Percentiles rank a stretch among this genome's conserved stretches.
phyloP scores from a whole-genome alignment of 768 basidiomycete species.

The Leccinum sublutescens region DNA sequence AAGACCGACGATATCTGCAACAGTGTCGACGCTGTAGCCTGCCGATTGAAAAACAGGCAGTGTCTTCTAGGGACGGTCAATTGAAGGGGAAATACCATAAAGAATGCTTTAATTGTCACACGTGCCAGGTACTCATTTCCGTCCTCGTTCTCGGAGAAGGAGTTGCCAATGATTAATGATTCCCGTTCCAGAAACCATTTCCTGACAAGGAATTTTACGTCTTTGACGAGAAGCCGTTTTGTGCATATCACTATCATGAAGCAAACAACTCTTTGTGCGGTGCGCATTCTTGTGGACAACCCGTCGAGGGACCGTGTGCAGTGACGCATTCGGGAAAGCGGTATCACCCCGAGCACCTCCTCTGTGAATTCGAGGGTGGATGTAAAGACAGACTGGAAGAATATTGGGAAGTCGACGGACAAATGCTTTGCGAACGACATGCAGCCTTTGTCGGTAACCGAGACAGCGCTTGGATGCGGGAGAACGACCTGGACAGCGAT shows the following conservation, averaged over 20 bases:
- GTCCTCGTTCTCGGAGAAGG: background rate
- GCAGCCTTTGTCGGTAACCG: constrained; percentile 38
- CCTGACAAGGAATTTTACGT: constrained; percentile 93
- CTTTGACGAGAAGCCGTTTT: constrained; percentile 84
- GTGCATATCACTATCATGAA: constrained; percentile 92
- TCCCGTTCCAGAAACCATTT: constrained; percentile 69
- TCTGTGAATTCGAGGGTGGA: constrained; percentile 65
- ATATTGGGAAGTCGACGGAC: constrained; percentile 87
- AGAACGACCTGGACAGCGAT: constrained; percentile 9
- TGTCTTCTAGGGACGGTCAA: constrained; percentile 90
- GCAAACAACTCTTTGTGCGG: constrained; percentile 88
- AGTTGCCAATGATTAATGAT: constrained; percentile 8
- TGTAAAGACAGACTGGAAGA: constrained; percentile 65
- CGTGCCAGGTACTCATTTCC: constrained; percentile 60
- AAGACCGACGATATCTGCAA: constrained; percentile 2
- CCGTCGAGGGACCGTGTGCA: constrained; percentile 92
- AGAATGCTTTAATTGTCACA: constrained; percentile 86
- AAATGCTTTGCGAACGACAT: constrained; percentile 86
- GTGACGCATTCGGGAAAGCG: constrained; percentile 77
- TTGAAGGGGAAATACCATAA: constrained; percentile 94
- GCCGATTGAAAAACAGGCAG: constrained; percentile 88
- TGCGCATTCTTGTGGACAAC: constrained; percentile 72
- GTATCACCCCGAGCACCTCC: constrained; percentile 87
- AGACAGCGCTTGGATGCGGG: constrained; percentile 22
- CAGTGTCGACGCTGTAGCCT: constrained; percentile 86